phyloP scores from a whole-genome alignment of 108 stramenopile species.

The Pseudonitzschia delicatissima region DNA sequence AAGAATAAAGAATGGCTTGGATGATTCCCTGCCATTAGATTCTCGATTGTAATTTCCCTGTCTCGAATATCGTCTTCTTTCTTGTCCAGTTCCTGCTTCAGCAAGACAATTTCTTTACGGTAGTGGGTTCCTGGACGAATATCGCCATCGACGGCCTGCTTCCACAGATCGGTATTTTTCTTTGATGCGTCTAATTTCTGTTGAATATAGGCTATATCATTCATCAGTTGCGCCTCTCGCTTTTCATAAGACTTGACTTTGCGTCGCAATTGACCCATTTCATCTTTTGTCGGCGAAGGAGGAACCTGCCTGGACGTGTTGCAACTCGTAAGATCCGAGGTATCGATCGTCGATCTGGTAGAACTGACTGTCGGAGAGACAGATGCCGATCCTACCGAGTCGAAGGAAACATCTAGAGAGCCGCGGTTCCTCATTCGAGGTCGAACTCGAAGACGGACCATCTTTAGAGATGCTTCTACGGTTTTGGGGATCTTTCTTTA shows the following conservation, averaged over 20 bases:
- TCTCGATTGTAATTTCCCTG: slow-evolving; percentile 5
- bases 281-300: neutral
- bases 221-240: neutral
- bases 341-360: neutral
- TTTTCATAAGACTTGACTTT: neutral
- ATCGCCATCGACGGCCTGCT: neutral
- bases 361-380: neutral
- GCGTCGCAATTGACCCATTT: neutral
- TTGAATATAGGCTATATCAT: neutral
- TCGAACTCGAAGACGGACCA: neutral
- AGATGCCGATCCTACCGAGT: neutral
- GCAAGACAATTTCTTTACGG: neutral
- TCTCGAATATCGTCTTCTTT: slow-evolving; percentile 5
- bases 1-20: neutral
- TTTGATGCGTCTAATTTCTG: slow-evolving; percentile 2
- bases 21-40: slow-evolving; percentile 6
- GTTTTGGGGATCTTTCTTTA: too few species aligned
- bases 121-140: slow-evolving; percentile 9
- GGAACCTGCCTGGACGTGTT: neutral
- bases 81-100: slow-evolving; percentile 4
- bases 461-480: neutral
- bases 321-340: neutral
- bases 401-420: neutral
- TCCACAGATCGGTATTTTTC: neutral
- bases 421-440: neutral